A percentile compares a stretch with the other conserved stretches of the same genome.
Conservation (phyloP, 768 basidiomycete species). For the Leccinum longicurvipes region DNA sequence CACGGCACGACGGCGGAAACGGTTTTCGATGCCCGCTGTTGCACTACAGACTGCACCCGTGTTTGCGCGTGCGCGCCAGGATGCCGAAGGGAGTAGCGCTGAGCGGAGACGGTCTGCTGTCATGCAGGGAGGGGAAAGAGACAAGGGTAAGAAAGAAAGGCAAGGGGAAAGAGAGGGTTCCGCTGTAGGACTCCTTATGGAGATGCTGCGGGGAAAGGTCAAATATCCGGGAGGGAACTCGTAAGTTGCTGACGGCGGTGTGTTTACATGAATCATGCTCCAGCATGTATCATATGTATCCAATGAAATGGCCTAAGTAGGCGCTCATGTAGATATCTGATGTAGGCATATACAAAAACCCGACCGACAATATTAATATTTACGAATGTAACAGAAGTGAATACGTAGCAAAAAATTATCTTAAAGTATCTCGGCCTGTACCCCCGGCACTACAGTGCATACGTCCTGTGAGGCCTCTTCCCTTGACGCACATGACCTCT, state of each 20-base stretch:
- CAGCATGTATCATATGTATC: neutral
- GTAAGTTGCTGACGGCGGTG: neutral
- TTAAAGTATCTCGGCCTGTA: neutral
- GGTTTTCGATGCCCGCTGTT: slow-evolving; percentile 76
- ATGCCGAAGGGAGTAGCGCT: slow-evolving; percentile 9
- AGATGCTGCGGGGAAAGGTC: slow-evolving; percentile 26
- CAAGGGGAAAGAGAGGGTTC: slow-evolving; percentile 25
- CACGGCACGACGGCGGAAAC: slow-evolving; percentile 46
- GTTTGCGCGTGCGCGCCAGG: slow-evolving; percentile 48
- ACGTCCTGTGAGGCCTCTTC: neutral
- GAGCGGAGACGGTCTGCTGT: slow-evolving; percentile 55
- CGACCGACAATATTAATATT: too few species aligned
- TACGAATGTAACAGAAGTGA: too few species aligned
- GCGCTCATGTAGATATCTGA: neutral
- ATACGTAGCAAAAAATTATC: neutral
- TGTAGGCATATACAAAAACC: slow-evolving; percentile 1
- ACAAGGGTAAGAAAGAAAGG: slow-evolving; percentile 18
- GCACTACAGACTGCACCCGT: slow-evolving; percentile 72
- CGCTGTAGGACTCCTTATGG: slow-evolving; percentile 30
- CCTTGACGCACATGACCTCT: slow-evolving; percentile 5
- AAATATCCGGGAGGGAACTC: slow-evolving; percentile 21
- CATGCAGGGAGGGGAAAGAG: slow-evolving; percentile 43
- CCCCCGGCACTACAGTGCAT: neutral
- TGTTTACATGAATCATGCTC: neutral
- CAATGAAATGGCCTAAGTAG: neutral